Base-by-base conservation (phyloP, 352 stramenopile species). In the Phytophthora rubi region DNA sequence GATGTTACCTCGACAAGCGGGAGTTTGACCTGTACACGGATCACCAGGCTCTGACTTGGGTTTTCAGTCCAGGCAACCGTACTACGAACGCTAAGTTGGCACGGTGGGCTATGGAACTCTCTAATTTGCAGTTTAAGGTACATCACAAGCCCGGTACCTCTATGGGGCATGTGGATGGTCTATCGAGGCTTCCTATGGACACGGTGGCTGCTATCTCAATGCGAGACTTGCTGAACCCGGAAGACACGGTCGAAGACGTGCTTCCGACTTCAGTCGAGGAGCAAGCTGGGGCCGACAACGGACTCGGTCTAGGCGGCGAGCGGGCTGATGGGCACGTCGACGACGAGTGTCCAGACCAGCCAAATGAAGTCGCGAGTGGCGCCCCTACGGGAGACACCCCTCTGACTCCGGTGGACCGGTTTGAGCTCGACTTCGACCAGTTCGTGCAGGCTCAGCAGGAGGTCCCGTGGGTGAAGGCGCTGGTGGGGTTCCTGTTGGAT, bases 151-250 rank as follows among this genome's bases (percentile, higher is more conserved):
- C 59, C 13, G 49, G 49, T 16, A 59, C 21, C 3, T 18, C 42
- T 5, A 54, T 66, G 48, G 49, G 35, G 1, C 59, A 66, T 44
- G 59, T 54, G 15, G 59, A 65, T 13, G 48, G 59, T 30, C 15
- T 65, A 15, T 53, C 35, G 4, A 33, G 47, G 18, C 21, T 65
- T 8, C 59, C 48, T 6, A 10, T 13, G 13, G 21, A 30, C 4
- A 9, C 48, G 26, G 49, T 66, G 16, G 30, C 10, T 0, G 59
- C 52, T 6, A 9, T 68, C 4, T 9, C 28, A 2, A 28, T 53
- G 23, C 21, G 15, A 10, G 51, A 54, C 37, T 13, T 61, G 3
- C 42, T 62, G 52, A 60, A 62, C 15, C 53, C 37, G 42, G 42
- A 18, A 26, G 23, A 26, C 23, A 26, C 23, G 23, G 23, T 26